Evolutionary conservation across 2,329 filamentous ascomycete genomes (phyloP).

Genomic region (Colletotrichum sp.): DNA sequence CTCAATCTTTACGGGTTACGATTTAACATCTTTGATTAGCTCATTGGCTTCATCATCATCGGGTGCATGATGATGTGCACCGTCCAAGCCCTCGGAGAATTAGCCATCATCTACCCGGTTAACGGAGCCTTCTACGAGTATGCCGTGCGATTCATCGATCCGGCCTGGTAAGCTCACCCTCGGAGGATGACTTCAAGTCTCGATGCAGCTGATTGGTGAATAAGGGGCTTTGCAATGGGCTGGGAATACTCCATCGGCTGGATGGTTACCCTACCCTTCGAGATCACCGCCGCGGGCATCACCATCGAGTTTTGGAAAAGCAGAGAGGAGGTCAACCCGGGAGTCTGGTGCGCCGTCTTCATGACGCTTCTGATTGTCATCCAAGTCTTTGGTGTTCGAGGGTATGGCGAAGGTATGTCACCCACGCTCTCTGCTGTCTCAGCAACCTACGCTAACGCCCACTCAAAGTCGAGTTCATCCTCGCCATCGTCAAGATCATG

Average conservation of each 20-base stretch:
- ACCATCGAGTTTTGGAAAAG: constrained; percentile 80
- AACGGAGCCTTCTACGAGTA: constrained; percentile 67
- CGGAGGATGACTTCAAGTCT: too few relatives aligned
- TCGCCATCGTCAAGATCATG: constrained; percentile 53
- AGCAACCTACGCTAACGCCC: constrained; percentile 64
- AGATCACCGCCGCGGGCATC: constrained; percentile 73
- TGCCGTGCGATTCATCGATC: constrained; percentile 64
- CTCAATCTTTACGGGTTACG: rapidly evolving
- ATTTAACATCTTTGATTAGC: background rate
- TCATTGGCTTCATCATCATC: constrained; percentile 58
- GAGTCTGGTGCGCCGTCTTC: constrained; percentile 78
- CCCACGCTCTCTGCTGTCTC: constrained; percentile 42
- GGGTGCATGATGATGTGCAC: constrained; percentile 57
- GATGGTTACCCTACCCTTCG: background rate
- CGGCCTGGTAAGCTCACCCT: constrained; percentile 44
- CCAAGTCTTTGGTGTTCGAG: constrained; percentile 72
- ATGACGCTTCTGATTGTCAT: constrained; percentile 65
- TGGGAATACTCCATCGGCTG: constrained; percentile 40
- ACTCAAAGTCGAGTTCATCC: constrained; percentile 67
- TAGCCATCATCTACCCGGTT: constrained; percentile 63
- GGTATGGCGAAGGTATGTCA: constrained; percentile 70
- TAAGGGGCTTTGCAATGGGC: constrained; percentile 53
- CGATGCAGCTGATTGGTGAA: background rate
- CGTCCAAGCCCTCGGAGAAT: constrained; percentile 64
- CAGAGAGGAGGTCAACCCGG: constrained; percentile 71